These are phyloP conservation scores for Chamaecrista fasciculata DNA, from an alignment of 306 rosid species.

Conservation along the genomic window DNA sequence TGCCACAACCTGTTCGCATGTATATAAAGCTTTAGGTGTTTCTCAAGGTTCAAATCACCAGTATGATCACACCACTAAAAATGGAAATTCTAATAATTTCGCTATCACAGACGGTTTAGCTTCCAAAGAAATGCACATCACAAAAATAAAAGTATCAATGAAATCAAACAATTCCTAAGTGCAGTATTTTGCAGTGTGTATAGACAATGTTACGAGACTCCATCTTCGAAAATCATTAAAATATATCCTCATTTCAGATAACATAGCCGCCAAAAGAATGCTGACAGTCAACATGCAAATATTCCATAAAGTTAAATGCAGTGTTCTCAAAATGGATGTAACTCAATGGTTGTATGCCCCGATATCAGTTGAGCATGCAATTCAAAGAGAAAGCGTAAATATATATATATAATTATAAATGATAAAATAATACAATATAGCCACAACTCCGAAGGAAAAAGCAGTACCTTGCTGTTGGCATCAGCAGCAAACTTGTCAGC, in stretches of 20 bases:
- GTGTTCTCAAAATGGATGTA: neutral
- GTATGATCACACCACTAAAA: neutral
- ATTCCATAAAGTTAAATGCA: neutral
- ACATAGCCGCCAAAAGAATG: neutral
- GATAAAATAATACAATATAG: neutral
- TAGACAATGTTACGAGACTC: neutral
- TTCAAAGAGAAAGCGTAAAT: neutral
- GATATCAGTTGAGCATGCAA: neutral
- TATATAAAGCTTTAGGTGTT: neutral
- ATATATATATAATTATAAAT: too few species aligned
- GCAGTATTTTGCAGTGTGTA: neutral
- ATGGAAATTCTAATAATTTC: neutral
- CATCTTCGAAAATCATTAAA: neutral
- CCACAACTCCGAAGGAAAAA: neutral
- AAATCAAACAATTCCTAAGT: neutral
- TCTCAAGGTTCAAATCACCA: neutral
- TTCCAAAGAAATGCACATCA: neutral
- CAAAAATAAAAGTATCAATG: neutral
- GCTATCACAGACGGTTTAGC: neutral
- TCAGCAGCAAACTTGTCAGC: conserved; percentile 74
- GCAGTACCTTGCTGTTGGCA: conserved; percentile 61
- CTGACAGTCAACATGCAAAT: neutral
- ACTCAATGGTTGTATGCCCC: neutral
- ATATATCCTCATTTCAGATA: neutral
- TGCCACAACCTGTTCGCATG: conserved; percentile 50